phyloP scores from a whole-genome alignment of 2,329 filamentous ascomycete species.

The Sporothrix curviconia region DNA sequence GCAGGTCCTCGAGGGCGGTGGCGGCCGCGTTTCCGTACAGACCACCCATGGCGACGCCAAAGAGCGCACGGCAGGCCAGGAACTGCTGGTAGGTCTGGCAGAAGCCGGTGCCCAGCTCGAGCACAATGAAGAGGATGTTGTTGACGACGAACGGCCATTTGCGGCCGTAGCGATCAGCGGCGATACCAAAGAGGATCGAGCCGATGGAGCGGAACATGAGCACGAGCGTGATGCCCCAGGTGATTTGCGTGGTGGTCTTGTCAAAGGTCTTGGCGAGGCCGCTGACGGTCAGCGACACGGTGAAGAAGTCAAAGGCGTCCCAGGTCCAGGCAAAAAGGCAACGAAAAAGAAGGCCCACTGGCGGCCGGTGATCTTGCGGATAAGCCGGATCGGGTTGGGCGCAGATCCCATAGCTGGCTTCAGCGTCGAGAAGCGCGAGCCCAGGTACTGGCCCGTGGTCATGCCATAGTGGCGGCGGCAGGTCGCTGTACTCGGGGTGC shows the following conservation, averaged over 20 bases:
- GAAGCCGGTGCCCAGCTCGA: slow-evolving; percentile 68
- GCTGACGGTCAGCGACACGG: slow-evolving; percentile 68
- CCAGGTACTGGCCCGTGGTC: slow-evolving; percentile 40
- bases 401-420: slow-evolving; percentile 46
- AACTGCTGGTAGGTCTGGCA: slow-evolving; percentile 65
- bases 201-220: slow-evolving; percentile 69
- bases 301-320: slow-evolving; percentile 51
- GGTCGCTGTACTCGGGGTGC: slow-evolving; percentile 20
- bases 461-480: slow-evolving; percentile 44
- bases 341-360: slow-evolving; percentile 74
- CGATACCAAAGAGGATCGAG: slow-evolving; percentile 67
- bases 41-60: slow-evolving; percentile 75
- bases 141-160: slow-evolving; percentile 82
- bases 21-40: slow-evolving; percentile 73
- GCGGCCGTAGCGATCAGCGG: slow-evolving; percentile 71
- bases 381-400: slow-evolving; percentile 67
- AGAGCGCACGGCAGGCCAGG: slow-evolving; percentile 65
- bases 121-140: slow-evolving; percentile 55
- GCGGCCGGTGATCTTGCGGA: slow-evolving; percentile 54
- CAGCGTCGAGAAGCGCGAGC: slow-evolving; percentile 48
- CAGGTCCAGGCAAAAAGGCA: slow-evolving; percentile 59
- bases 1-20: slow-evolving; percentile 61
- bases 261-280: slow-evolving; percentile 54
- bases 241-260: slow-evolving; percentile 57
- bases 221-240: slow-evolving; percentile 69